Base-by-base conservation (phyloP, 257 asterid species). In the Linaria vulgaris region DNA sequence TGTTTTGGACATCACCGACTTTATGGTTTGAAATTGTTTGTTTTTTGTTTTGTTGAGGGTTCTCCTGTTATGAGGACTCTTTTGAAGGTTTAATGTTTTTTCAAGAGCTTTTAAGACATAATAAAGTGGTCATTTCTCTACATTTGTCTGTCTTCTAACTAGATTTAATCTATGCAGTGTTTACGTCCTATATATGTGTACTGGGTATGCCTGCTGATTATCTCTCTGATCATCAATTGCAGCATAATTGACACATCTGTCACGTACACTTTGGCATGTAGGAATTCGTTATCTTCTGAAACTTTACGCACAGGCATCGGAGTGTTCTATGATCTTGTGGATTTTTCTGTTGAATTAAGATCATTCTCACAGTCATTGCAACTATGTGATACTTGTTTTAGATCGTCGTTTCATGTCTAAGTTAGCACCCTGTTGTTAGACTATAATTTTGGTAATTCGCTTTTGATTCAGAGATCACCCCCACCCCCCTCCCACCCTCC, bases 201-300 rank as follows among this genome's bases (percentile, higher is more conserved):
- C 2, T 45, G 23, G 13, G n/a, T n/a, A n/a, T n/a, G n/a, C n/a
- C 31, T 69, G 34, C 55, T 22, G 9, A 39, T 59, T 67, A 23
- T 68, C 39, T 59, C 68, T 3, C 24, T 48, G 22, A 43, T 61
- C 50, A 49, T 60, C 30, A 38, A 25, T 60, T 27, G 57, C 48
- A 20, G 25, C 14, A 14, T 24, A n/a, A 23, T 50, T n/a, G 4
- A 52, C 13, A 13, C 22, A 19, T 43, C 44, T 13, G 22, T 54
- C 20, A 17, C 50, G 16, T 43, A 9, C 3, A 13, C 22, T 22
- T 51, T 51, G 24, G 19, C 19, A 25, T n/a, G 22, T 10, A 16
- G 25, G 45, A 55, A n/a, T 6, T 19, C 14, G 23, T 53, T 27
- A 45, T 25, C 47, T 12, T 15, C 38, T 39, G 53, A 12, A 9